Base-by-base conservation (phyloP, 148 eudicot genomes). In the Selenicereus undatus region DNA sequence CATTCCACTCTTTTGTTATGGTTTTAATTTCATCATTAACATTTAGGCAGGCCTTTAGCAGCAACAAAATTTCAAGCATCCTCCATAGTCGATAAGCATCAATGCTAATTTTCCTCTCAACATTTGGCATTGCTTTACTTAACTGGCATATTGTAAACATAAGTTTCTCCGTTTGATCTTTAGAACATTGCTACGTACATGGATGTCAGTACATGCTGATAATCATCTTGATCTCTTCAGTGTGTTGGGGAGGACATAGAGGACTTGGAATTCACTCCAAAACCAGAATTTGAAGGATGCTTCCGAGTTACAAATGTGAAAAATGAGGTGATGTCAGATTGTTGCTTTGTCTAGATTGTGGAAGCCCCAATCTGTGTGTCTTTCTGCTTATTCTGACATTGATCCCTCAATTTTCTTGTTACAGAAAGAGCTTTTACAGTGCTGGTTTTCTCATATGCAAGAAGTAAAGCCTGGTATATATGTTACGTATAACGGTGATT, bases 401-500 rank as follows among this genome's bases (percentile, higher is more conserved):
- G 78, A 77, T 80, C 52, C 35, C 35, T 48, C 77, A 30, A 71
- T 76, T 82, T 80, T 56, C 79, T 76, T 77, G 81, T 80, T 77
- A 64, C 88, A 97, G 99, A 90, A 82, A 84, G 98, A 86, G 87
- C 98, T 97, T 81, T 83, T 97, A 74, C 85, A 88, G 80, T 77
- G 70, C 71, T 97, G 99, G 99, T 94, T 97, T 87, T 76, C 91
- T 56, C 99, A 97, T 76, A 97, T 97, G 98, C 92, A 84, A 89
- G 99, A 90, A 84, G 89, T 90, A 81, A 92, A 92, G 84, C 99
- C 99, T 77, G 96, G 98, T 77, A 91, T 97, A 79, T 94, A 97
- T 88, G 99, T 97, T n/a, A 92, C 99, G 48, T 97, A 97, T 86
- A 97, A 97, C 20, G 99, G 99, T 5, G 99, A 97, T 87, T 97